Evolutionary conservation across 345 rosid species (phyloP), one percentile per base, ranked within the genome.

Genomic region (Dimocarpus longan): DNA sequence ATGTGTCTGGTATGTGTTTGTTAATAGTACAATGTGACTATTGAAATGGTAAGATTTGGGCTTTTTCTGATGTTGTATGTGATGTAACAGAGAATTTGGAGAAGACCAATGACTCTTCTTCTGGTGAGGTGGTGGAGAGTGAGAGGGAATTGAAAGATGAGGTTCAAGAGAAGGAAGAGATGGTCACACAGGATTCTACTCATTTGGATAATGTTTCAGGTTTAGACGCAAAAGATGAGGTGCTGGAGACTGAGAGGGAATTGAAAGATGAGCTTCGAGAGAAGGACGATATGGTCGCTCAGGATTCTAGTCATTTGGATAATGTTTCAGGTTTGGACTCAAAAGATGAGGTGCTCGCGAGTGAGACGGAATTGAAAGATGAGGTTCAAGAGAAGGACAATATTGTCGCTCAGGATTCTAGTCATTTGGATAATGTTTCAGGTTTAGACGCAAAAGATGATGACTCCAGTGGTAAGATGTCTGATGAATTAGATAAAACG

Each of bases 1-100:
- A 76, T 22, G 76, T 70, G 62, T 52, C 76, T 80, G 88, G 90
- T 89, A 85, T 44, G 86, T 81, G 43, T 77, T 67, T 74, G 26
- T 80, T n/a, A 70, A 66, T 28, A n/a, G 65, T 10, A 2, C 22
- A 6, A 22, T 60, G 9, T 7, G 22, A 60, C 40, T 76, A n/a
- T 28, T 28, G 32, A 48, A 22, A 43, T 21, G 2, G 5, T 26
- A n/a, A 6, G 39, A 32, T 39, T 32, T 4, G 1, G 9, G 73
- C 19, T 12, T 68, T 44, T 74, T 59, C 70, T 78, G 56, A 57
- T 65, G 66, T 59, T 68, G 43, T 43, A 44, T 18, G n/a, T 59
- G 10, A 64, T 72, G 57, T 68, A 11, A 56, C 62, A 76, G 83
- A 56, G 21, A 74, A 22, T 73, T 68, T 54, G n/a, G 81, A 73